These are phyloP conservation scores for Hirsutella thompsonii DNA, from an alignment of 2,329 filamentous ascomycete genomes.

Conservation along the genomic window DNA sequence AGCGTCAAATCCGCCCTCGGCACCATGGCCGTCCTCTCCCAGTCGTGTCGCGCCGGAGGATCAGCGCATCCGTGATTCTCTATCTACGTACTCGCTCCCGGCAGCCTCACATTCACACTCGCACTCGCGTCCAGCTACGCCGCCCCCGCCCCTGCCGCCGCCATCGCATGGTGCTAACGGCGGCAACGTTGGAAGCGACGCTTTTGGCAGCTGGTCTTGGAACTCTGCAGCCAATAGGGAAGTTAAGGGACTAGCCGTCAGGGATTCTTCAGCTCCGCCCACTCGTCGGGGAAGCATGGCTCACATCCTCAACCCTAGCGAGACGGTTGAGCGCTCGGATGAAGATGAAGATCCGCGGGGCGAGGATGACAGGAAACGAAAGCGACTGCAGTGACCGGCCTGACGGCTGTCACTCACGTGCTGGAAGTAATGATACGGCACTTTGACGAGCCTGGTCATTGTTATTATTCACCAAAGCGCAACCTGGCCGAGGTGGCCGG, in stretches of 20 bases:
- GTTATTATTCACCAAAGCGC: too few relatives aligned
- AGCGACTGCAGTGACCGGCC: slow-evolving; percentile 39
- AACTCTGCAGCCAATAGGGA: slow-evolving; percentile 33
- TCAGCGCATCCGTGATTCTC: slow-evolving; percentile 41
- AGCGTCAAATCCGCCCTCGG: slow-evolving; percentile 41
- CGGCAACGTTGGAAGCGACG: slow-evolving; percentile 21
- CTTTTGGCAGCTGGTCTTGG: slow-evolving; percentile 46
- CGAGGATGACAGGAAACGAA: slow-evolving; percentile 49
- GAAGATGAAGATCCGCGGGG: slow-evolving; percentile 42
- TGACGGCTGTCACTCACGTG: too few relatives aligned
- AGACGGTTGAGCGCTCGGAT: slow-evolving; percentile 40
- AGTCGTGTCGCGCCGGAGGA: slow-evolving; percentile 36
- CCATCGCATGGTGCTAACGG: slow-evolving; percentile 34
- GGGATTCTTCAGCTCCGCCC: slow-evolving; percentile 42
- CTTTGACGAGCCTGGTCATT: too few relatives aligned
- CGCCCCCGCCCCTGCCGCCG: slow-evolving; percentile 32
- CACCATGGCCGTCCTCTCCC: slow-evolving; percentile 42
- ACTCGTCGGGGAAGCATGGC: slow-evolving; percentile 49
- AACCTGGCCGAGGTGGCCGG: too few relatives aligned
- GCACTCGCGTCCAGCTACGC: slow-evolving; percentile 40
- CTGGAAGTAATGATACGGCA: too few relatives aligned
- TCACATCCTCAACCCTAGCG: slow-evolving; percentile 48
- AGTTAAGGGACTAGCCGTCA: slow-evolving; percentile 35
- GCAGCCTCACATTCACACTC: slow-evolving; percentile 32
- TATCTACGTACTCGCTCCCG: slow-evolving; percentile 41